A percentile compares a stretch with the other conserved stretches of the same genome.
Evolutionary conservation across 2,329 filamentous ascomycete species (phyloP).

Genomic region (Cladosporium sp.): DNA sequence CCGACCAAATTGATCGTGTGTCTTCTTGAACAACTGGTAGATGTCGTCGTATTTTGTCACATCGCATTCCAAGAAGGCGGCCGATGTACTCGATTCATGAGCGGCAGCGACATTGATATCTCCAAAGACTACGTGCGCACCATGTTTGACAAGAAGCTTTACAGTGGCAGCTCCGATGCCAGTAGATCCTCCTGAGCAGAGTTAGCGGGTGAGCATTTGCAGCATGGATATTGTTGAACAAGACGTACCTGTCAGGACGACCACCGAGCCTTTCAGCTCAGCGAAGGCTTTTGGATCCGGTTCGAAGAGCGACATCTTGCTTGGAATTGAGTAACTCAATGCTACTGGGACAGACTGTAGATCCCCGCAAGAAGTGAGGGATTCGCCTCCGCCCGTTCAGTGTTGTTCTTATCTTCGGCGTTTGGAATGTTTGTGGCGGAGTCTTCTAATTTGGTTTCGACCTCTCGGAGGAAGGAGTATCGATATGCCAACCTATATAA

Average conservation of each 20-base stretch:
- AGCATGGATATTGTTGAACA: not conserved
- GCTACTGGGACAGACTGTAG: not conserved
- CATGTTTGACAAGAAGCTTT: conserved; percentile 37
- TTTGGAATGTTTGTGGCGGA: not conserved
- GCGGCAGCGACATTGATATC: conserved; percentile 39
- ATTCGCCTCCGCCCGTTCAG: not conserved
- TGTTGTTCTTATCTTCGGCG: not conserved
- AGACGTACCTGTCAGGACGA: conserved; percentile 25
- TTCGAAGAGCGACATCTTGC: conserved; percentile 18
- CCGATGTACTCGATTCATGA: conserved; percentile 18
- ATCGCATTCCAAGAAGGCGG: conserved; percentile 41
- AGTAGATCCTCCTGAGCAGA: conserved; percentile 41
- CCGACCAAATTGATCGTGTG: conserved; percentile 43
- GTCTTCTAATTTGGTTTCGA: not conserved
- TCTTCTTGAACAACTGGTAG: conserved; percentile 47
- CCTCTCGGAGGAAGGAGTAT: not conserved
- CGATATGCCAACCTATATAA: not conserved
- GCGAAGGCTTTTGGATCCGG: conserved; percentile 4
- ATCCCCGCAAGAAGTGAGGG: not conserved
- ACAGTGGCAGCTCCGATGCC: conserved; percentile 46
- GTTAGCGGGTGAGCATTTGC: conserved; percentile 15
- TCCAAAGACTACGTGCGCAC: conserved; percentile 46
- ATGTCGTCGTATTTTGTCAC: conserved; percentile 48
- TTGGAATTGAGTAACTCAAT: not conserved
- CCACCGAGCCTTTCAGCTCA: conserved; percentile 27